These are phyloP conservation scores for Aleurites moluccanus DNA, from an alignment of 441 rosid species.

Conservation along the genomic window DNA sequence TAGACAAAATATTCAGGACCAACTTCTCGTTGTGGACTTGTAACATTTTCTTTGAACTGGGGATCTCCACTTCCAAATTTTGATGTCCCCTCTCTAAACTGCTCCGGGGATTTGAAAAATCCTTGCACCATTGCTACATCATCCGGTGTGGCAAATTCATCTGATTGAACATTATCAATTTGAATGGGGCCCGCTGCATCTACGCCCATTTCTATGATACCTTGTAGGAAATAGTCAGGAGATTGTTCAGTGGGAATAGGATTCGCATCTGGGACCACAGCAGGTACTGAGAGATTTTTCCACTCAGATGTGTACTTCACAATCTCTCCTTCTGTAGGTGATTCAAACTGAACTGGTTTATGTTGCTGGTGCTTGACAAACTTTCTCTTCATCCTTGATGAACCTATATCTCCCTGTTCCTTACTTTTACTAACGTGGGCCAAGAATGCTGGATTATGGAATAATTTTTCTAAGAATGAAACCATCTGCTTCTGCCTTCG, in stretches of 20 bases:
- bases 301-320: slow-evolving; percentile 47
- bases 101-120: slow-evolving; percentile 22
- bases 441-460: slow-evolving; percentile 66
- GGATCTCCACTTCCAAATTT: slow-evolving; percentile 34
- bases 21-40: slow-evolving; percentile 38
- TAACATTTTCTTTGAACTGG: slow-evolving; percentile 39
- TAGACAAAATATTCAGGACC: slow-evolving; percentile 44
- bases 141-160: slow-evolving; percentile 21
- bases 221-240: slow-evolving; percentile 38
- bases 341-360: slow-evolving; percentile 39
- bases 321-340: slow-evolving; percentile 42
- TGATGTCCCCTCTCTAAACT: slow-evolving; percentile 39
- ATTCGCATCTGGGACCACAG: slow-evolving; percentile 24
- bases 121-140: slow-evolving; percentile 25
- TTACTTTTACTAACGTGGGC: slow-evolving; percentile 51
- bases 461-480: slow-evolving; percentile 70
- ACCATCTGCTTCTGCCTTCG: slow-evolving; percentile 75
- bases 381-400: slow-evolving; percentile 57
- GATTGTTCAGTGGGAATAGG: slow-evolving; percentile 29
- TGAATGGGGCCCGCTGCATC: slow-evolving; percentile 34
- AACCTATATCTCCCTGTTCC: slow-evolving; percentile 41
- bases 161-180: slow-evolving; percentile 27
- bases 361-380: slow-evolving; percentile 51
- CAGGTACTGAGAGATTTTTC: slow-evolving; percentile 26
- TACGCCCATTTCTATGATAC: slow-evolving; percentile 27